A percentile compares a stretch with the other conserved stretches of the same genome.
Evolutionary conservation across 805 yeast genomes (phyloP).

Genomic region (Pichia nakasei): DNA sequence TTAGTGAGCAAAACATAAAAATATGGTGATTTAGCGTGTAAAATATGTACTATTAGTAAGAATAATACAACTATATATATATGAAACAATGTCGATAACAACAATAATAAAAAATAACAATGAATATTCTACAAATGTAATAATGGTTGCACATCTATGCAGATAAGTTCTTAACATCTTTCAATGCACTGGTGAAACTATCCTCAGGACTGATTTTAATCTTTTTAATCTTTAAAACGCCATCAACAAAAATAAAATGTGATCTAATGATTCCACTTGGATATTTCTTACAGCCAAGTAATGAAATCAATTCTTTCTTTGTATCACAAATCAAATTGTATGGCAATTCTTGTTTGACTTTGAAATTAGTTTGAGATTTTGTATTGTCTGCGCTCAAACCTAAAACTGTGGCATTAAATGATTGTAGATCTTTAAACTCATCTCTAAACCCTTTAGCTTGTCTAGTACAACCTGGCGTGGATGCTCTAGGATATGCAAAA

Average conservation of each 20-base stretch:
- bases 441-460: slow-evolving; percentile 88
- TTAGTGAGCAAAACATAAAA: too few relatives aligned
- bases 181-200: slow-evolving; percentile 52
- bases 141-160: too few relatives aligned
- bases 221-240: slow-evolving; percentile 48
- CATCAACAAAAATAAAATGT: slow-evolving; percentile 85
- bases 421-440: slow-evolving; percentile 40
- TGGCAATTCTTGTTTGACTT: slow-evolving; percentile 62
- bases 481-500: slow-evolving; percentile 84
- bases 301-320: slow-evolving; percentile 52
- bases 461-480: slow-evolving; percentile 93
- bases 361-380: slow-evolving; percentile 67
- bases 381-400: slow-evolving; percentile 85
- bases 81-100: too few relatives aligned
- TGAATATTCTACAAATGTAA: too few relatives aligned
- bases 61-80: too few relatives aligned
- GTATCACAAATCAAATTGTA: slow-evolving; percentile 77
- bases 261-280: slow-evolving; percentile 75
- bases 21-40: too few relatives aligned
- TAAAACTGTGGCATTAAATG: slow-evolving; percentile 49
- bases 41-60: too few relatives aligned
- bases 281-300: slow-evolving; percentile 74
- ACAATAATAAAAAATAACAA: too few relatives aligned
- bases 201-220: slow-evolving; percentile 50
- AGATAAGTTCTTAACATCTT: slow-evolving; percentile 40